Evolutionary conservation across 2,329 filamentous ascomycete genomes (phyloP), one percentile per base, ranked within the genome.

Genomic region (Tolypocladium sp.): DNA sequence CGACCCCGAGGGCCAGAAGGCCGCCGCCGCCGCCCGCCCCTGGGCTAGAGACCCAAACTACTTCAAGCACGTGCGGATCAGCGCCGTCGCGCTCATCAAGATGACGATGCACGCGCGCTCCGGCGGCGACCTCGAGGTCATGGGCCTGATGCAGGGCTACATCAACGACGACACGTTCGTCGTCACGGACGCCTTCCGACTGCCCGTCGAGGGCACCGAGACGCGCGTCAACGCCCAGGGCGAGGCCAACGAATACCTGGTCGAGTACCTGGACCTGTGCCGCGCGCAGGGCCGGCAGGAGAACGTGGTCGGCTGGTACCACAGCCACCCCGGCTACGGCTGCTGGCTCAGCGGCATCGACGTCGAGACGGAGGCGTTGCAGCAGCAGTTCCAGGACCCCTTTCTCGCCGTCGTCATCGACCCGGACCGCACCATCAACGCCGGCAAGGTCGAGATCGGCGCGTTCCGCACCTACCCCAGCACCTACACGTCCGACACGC

Each of bases 101-200:
- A 99, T 99, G 94, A 91, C 95, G 64, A 97, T 97, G 90, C 94
- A 99, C 73, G 94, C 94, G 12, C 90, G 94, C n/a, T 92, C 91
- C 0, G 94, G 94, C 64, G 93, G 94, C 59, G 86, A 85, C 35
- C 83, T 97, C 64, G 94, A 99, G 78, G 84, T 99, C 68, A 99
- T 99, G 94, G 94, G 94, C 59, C 75, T 99, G 67, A 99, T 99
- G 94, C 90, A 96, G 71, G 94, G 94, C 62, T 96, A 96, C 73
- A 88, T 96, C 56, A 84, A 91, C 64, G 86, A 87, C 49, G 88
- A 95, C 68, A 84, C 90, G 1, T 90, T 99, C 68, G 85, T 99
- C 65, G 89, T 99, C 58, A 97, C 92, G 1, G 94, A 99, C 70
- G 91, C 92, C 33, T 94, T 97, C 75, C 86, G 92, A 25, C 79